phyloP scores from a whole-genome alignment of 306 rosid genomes.

The Pyrus bretschneideri region DNA sequence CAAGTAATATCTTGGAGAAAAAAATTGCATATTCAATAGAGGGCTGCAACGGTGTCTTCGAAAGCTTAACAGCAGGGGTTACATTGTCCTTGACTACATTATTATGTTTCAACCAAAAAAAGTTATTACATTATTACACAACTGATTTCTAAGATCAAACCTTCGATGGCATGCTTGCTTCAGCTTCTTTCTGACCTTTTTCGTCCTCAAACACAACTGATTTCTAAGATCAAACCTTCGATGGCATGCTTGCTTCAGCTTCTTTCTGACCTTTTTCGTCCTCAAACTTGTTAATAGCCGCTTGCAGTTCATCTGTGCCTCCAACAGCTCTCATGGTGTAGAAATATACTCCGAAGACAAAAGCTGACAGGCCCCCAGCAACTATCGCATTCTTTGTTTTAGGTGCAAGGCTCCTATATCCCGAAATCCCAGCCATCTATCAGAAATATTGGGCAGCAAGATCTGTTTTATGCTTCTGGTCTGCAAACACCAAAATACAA shows the following conservation, averaged over 20 bases:
- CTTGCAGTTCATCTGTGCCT: constrained; percentile 79
- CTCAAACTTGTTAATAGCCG: constrained; percentile 82
- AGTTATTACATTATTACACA: background rate
- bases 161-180: constrained; percentile 31
- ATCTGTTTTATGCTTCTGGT: background rate
- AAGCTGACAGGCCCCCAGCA: constrained; percentile 76
- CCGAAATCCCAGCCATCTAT: constrained; percentile 59
- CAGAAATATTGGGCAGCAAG: background rate
- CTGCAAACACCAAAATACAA: background rate
- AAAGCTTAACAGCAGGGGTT: background rate
- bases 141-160: constrained; percentile 12
- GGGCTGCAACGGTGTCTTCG: background rate
- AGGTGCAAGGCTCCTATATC: constrained; percentile 44
- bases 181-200: constrained; percentile 39
- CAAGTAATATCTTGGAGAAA: background rate
- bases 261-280: constrained; percentile 44
- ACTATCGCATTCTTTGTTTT: constrained; percentile 71
- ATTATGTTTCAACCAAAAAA: background rate
- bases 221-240: constrained; percentile 30
- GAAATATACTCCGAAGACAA: constrained; percentile 78
- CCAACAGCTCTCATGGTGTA: constrained; percentile 95
- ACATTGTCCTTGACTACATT: background rate
- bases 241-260: constrained; percentile 19
- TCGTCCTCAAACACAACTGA: constrained; percentile 51
- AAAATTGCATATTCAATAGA: background rate